Conservation (phyloP, 1,139 yeast species). For the Petasospora rhodanensis region DNA sequence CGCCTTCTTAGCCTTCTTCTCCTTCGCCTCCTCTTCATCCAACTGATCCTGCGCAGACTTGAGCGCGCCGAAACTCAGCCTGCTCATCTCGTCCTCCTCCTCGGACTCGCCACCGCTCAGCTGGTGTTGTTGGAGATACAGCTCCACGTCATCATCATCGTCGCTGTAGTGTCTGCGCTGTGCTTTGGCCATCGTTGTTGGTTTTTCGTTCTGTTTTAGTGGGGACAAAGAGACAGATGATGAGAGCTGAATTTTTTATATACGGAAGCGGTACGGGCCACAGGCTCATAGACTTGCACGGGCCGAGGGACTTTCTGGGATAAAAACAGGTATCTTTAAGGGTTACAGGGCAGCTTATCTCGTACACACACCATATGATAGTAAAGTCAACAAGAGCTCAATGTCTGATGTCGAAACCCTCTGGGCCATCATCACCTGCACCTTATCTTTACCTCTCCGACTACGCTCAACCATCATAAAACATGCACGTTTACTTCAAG, state of each 20-base stretch:
- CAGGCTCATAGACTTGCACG: no score
- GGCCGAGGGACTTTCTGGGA: no score
- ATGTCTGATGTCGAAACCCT: no score
- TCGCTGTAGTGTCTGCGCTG: constrained; percentile 3
- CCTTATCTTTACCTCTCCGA: no score
- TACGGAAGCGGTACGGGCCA: no score
- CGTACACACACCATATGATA: no score
- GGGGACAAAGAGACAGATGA: neutral
- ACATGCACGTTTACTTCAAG: no score
- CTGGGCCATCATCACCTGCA: no score
- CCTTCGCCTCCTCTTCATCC: constrained; percentile 30
- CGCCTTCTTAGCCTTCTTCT: constrained; percentile 18
- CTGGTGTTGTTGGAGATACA: constrained; percentile 9
- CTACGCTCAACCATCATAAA: no score
- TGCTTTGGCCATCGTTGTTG: neutral
- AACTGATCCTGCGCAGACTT: constrained; percentile 52
- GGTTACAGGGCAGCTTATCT: no score
- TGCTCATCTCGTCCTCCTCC: constrained; percentile 33
- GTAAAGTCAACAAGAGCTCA: no score
- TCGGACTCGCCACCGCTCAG: neutral
- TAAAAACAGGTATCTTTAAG: no score
- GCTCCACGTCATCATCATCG: constrained; percentile 14
- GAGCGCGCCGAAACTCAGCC: constrained; percentile 57
- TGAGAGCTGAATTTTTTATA: neutral
- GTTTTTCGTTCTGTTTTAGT: neutral